Evolutionary conservation across 2,329 filamentous ascomycete species (phyloP), one percentile per base, ranked within the genome.

Genomic region (Aureobasidium sp.): DNA sequence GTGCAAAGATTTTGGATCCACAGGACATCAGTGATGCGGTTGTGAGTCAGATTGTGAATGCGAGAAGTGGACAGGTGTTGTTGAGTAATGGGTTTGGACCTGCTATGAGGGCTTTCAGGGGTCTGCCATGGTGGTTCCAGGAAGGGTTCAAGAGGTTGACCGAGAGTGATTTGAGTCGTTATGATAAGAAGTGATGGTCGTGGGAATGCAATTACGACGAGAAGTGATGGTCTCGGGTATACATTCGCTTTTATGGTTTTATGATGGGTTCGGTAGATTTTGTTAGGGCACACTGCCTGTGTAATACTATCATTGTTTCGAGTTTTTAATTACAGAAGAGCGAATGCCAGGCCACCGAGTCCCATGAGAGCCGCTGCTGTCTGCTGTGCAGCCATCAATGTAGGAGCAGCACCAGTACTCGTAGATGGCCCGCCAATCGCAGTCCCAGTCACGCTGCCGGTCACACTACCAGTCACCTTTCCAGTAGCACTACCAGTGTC

Each of bases 21-120:
- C 66, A 74, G 58, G 65, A 72, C 44, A 75, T 79, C 7, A 70
- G 73, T 21, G 70, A 77, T 61, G 73, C 73, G 16, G 75, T 80
- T 60, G 74, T 77, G 2, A 71, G 73, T 55, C 77, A 79, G 65
- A 74, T 79, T 29, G 61, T 79, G 45, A 71, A 69, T 58, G 71
- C 71, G 13, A 72, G 69, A 63, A 74, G 76, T 58, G 74, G 73
- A 25, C 76, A 78, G 64, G 63, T 79, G 36, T 67, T 78, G 34
- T 62, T 79, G 30, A 73, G 73, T 10, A 13, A 58, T 32, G 42
- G 45, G 16, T 49, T 41, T 47, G 37, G 37, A 36, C 29, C 41
- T 57, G 25, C 27, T n/a, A 37, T 57, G 34, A 61, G 59, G 2
- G 45, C 48, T 7, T 25, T 64, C 6, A 59, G 64, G 10, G 62